phyloP scores from a whole-genome alignment of 352 stramenopile genomes.

The Pythium diclinum region DNA sequence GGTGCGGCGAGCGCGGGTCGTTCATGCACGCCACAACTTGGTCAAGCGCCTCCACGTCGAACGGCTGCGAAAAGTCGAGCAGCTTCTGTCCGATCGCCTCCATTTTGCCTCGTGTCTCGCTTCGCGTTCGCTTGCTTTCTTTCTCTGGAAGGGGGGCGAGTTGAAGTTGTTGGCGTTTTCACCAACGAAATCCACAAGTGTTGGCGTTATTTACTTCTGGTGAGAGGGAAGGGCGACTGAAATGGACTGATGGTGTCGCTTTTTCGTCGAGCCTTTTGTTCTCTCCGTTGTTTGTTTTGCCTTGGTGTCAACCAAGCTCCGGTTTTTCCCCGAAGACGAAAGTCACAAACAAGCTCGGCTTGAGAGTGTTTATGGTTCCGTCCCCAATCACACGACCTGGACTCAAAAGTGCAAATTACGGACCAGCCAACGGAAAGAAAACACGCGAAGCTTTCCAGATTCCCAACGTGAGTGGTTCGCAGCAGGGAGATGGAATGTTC shows the following conservation, averaged over 20 bases:
- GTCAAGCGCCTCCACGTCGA: constrained; percentile 96
- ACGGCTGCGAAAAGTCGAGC: constrained; percentile 93
- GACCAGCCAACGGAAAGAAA: constrained; percentile 10
- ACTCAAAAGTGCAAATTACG: constrained; percentile 22
- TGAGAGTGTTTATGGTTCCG: not conserved
- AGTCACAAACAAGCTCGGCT: not conserved
- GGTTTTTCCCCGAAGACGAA: constrained; percentile 3
- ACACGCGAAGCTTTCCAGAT: constrained; percentile 13
- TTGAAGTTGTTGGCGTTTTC: constrained; percentile 10
- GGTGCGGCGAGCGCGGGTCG: constrained; percentile 93
- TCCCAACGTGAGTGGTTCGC: constrained; percentile 4
- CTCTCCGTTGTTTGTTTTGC: not conserved
- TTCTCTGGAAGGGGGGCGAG: too few species aligned
- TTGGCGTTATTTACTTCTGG: constrained; percentile 1
- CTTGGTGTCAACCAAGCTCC: not conserved
- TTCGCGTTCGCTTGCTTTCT: too few species aligned
- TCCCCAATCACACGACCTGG: constrained; percentile 12
- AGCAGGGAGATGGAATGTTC: constrained; percentile 24
- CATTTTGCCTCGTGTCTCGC: constrained; percentile 51
- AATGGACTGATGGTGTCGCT: not conserved
- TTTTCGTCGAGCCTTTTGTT: constrained; percentile 4
- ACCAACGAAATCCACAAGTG: not conserved
- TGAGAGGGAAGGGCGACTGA: not conserved
- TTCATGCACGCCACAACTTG: constrained; percentile 96
- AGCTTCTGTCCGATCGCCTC: constrained; percentile 90